These are phyloP conservation scores for Sindora glabra DNA, from an alignment of 306 rosid species.

Conservation along the genomic window DNA sequence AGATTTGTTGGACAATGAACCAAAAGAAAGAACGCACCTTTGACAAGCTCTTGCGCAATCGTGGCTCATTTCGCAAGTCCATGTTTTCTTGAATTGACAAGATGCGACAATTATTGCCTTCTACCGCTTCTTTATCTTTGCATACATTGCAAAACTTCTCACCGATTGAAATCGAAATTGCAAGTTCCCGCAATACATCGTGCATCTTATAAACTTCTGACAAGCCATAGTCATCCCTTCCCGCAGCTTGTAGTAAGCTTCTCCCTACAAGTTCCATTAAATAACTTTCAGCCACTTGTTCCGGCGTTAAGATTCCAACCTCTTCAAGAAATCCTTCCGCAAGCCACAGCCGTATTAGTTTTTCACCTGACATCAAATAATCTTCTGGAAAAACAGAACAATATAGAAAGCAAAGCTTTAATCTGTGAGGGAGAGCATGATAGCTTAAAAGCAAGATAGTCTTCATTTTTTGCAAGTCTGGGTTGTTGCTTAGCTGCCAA, in stretches of 20 bases:
- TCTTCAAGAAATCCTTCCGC: constrained; percentile 15
- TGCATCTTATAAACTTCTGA: not conserved
- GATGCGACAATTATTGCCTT: not conserved
- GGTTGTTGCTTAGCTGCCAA: not conserved
- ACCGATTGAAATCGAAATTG: not conserved
- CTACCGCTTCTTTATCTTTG: not conserved
- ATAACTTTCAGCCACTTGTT: not conserved
- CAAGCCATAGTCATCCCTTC: not conserved
- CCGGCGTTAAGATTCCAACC: not conserved
- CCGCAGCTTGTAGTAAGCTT: not conserved
- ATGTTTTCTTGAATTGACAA: not conserved
- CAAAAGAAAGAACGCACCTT: not conserved
- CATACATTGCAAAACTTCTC: not conserved
- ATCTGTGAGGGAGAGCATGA: not conserved
- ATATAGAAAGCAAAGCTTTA: constrained; percentile 7
- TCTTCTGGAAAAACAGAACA: constrained; percentile 16
- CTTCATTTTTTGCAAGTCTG: not conserved
- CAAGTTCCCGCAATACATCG: not conserved
- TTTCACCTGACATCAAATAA: not conserved
- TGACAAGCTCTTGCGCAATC: not conserved
- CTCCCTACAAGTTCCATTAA: not conserved
- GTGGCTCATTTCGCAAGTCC: not conserved
- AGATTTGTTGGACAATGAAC: not conserved
- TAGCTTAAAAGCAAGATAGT: not conserved
- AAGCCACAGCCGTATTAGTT: not conserved